Conservation (phyloP, 2,329 filamentous ascomycete genomes). For the Fusarium duplospermum region DNA sequence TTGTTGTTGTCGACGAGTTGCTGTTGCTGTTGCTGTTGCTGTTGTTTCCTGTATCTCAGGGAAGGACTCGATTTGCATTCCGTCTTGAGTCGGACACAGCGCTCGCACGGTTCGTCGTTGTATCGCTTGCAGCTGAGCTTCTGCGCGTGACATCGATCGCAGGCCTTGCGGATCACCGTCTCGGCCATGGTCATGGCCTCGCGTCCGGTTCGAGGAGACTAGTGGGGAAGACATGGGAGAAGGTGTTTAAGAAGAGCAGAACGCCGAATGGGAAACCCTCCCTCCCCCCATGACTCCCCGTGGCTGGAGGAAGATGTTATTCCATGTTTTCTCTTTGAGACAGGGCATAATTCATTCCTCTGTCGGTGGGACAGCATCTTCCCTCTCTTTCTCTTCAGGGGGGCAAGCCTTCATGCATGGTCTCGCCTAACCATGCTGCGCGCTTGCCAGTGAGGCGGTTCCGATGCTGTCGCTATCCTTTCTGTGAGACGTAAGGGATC, state of each 20-base stretch:
- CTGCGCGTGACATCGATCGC: slow-evolving; percentile 60
- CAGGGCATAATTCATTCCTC: neutral
- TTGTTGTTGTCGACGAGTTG: slow-evolving; percentile 24
- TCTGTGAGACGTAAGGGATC: slow-evolving; percentile 36
- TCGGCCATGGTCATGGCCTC: slow-evolving; percentile 52
- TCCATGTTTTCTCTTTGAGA: neutral
- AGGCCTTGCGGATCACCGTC: slow-evolving; percentile 56
- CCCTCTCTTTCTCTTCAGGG: neutral
- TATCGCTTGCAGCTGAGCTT: slow-evolving; percentile 60
- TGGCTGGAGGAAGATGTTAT: neutral
- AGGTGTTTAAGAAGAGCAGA: slow-evolving; percentile 45
- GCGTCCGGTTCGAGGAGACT: slow-evolving; percentile 32
- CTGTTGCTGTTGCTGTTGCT: slow-evolving; percentile 41
- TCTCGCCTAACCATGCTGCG: slow-evolving; percentile 42
- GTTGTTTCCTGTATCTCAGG: slow-evolving; percentile 51
- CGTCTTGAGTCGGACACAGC: slow-evolving; percentile 55
- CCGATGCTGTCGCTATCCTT: slow-evolving; percentile 40
- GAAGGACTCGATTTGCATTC: slow-evolving; percentile 60
- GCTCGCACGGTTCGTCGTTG: slow-evolving; percentile 55
- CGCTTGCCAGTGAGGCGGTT: slow-evolving; percentile 36
- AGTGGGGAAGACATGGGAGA: slow-evolving; percentile 45
- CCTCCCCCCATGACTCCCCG: neutral
- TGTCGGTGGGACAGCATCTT: neutral
- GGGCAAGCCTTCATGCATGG: slow-evolving; percentile 23
- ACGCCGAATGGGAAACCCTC: slow-evolving; percentile 6